These are phyloP conservation scores for Gynochthodes officinalis DNA, from an alignment of 257 asterid genomes.

Conservation along the genomic window DNA sequence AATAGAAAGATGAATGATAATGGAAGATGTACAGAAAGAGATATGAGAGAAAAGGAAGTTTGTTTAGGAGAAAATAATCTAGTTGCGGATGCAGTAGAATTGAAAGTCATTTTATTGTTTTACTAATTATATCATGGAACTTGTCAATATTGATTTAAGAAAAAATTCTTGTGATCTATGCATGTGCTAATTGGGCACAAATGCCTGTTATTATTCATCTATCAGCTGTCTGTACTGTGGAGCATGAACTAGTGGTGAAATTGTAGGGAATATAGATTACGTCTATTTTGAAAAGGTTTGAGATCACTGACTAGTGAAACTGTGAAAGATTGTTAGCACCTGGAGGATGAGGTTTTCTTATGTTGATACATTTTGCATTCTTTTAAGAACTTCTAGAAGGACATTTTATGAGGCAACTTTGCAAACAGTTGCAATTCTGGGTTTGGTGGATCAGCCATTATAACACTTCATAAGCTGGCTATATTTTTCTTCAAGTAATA, in stretches of 20 bases:
- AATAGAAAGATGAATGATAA: not conserved
- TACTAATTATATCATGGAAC: not conserved
- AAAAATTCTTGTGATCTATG: not conserved
- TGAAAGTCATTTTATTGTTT: not conserved
- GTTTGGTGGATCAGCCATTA: not conserved
- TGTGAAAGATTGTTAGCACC: not conserved
- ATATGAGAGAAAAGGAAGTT: not conserved
- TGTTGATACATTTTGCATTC: not conserved
- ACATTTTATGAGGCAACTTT: not conserved
- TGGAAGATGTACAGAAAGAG: not conserved
- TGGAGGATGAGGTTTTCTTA: not conserved
- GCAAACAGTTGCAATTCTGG: not conserved
- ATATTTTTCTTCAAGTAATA: not conserved
- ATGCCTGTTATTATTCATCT: not conserved
- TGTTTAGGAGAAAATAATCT: not conserved
- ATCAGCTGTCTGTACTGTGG: no score
- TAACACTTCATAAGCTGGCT: not conserved
- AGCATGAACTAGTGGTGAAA: not conserved
- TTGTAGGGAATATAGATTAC: not conserved
- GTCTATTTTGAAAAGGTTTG: not conserved
- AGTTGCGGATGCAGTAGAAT: not conserved
- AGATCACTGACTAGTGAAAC: not conserved
- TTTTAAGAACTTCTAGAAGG: not conserved
- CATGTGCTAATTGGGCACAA: not conserved
- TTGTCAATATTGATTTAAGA: not conserved